Evolutionary conservation across 106 monocot species (phyloP), one percentile per base, ranked within the genome.

Genomic region (Acorus calamus): DNA sequence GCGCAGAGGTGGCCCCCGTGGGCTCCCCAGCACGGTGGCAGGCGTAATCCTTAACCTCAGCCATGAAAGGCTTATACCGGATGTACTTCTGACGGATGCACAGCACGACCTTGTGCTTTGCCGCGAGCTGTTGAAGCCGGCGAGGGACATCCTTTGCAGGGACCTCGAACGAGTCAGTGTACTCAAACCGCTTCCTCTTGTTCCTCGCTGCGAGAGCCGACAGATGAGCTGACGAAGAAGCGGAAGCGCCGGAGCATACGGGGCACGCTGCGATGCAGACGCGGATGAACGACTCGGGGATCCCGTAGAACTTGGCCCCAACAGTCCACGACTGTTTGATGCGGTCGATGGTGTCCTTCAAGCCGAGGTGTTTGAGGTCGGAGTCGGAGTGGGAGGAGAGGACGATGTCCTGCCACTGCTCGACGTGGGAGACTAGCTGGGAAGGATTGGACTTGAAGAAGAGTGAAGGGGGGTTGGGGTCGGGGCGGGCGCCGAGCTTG

Each of bases 11-110:
- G 28, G 28, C 28, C 1, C 28, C 28, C 28, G 28, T 28, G 0
- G 94, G 94, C 65, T 87, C 94, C 47, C 94, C 94, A 50, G 94
- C 94, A 4, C 94, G 76, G 46, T 96, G 94, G 74, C 94, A 96
- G 0, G 94, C 89, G 68, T 96, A 96, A 56, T 96, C 94, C 78
- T 96, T 96, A 50, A 96, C 94, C 69, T 96, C 94, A 0, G 90
- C 94, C 94, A 96, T 96, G 67, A 96, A 96, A 0, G 94, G 94
- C 73, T 90, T 96, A 50, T 96, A 87, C 61, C 94, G 59, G 46
- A 96, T 96, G 50, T 96, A 96, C 68, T 96, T 96, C 74, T 96
- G 94, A 49, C 94, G 55, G 51, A 96, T 96, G 76, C 94, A 96
- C 7, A 96, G 84, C 5, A 90, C 94, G 45, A 96, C 94, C 76